Base-by-base conservation (phyloP, 345 rosid species). In the Passiflora organensis region DNA sequence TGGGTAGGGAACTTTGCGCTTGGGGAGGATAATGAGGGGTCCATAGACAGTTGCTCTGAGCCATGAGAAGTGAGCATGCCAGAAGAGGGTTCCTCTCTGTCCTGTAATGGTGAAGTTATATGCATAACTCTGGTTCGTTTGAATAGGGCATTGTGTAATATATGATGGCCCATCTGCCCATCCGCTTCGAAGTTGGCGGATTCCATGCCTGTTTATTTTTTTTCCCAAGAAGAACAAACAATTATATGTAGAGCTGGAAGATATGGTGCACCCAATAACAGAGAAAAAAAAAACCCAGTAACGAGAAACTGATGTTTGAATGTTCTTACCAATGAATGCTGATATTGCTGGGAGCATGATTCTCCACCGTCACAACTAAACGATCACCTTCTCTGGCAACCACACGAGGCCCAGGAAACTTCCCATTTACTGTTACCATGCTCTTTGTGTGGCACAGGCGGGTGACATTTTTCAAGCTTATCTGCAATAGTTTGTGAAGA, bases 111-210 rank as follows among this genome's bases (percentile, higher is more conserved):
- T 85, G 80, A 85, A 87, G 75, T 76, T 87, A 76, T 83, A 83
- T 6, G 80, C 78, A 60, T 78, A 91, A 44, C 67, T 76, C 48
- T 75, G 78, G 50, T 80, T 75, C 1, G 79, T 80, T 58, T 72
- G 94, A 68, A 87, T 83, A 0, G 91, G 96, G 53, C 94, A 87
- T 51, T 85, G 89, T 34, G 95, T 83, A 25, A 85, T 69, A 57
- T 83, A 85, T 0, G 86, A 48, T 1, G 96, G 91, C 34, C 95
- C 95, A 60, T 91, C 91, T 9, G 96, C 89, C 95, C 95, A 87
- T 36, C 86, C 95, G 6, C 72, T 87, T 55, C 43, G 65, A 52
- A 85, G 75, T 53, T 87, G 96, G 47, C 81, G 65, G 36, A 91
- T 39, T 20, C 91, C 95, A 41, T 83, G 94, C 97, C 89, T 86